phyloP scores from a whole-genome alignment of 2,329 filamentous ascomycete species.

The Herpomyces periplanetae region DNA sequence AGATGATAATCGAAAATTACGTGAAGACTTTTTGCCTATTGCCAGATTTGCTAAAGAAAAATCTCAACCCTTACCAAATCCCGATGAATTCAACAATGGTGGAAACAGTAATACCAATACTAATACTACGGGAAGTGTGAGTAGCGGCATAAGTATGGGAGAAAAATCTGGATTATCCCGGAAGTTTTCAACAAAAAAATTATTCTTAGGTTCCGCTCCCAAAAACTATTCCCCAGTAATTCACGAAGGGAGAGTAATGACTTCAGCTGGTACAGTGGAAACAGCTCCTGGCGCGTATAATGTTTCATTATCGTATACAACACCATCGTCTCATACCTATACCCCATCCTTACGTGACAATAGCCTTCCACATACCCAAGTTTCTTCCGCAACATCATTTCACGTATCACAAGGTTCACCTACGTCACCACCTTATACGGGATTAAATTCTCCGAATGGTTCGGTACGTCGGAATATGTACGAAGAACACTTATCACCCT shows the following conservation, averaged over 20 bases:
- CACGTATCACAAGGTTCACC: constrained; percentile 10
- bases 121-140: too few species aligned
- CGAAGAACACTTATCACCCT: too few species aligned
- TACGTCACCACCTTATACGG: constrained; percentile 11
- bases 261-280: too few species aligned
- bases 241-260: constrained; percentile 9
- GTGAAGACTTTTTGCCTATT: constrained; percentile 66
- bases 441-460: too few species aligned
- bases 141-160: too few species aligned
- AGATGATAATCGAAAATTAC: constrained; percentile 51
- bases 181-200: constrained; percentile 14
- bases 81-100: too few species aligned
- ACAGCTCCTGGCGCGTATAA: too few species aligned
- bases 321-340: constrained; percentile 11
- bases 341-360: constrained; percentile 12
- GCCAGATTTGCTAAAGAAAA: constrained; percentile 68
- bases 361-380: constrained; percentile 9
- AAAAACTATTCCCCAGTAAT: constrained; percentile 14
- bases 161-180: too few species aligned
- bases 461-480: too few species aligned
- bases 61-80: constrained; percentile 35
- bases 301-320: too few species aligned
- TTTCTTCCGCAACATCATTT: constrained; percentile 9
- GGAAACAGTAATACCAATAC: too few species aligned
- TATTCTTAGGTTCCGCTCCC: constrained; percentile 11